These are phyloP conservation scores for Verbascum thapsus DNA, from an alignment of 257 asterid species.

Conservation along the genomic window DNA sequence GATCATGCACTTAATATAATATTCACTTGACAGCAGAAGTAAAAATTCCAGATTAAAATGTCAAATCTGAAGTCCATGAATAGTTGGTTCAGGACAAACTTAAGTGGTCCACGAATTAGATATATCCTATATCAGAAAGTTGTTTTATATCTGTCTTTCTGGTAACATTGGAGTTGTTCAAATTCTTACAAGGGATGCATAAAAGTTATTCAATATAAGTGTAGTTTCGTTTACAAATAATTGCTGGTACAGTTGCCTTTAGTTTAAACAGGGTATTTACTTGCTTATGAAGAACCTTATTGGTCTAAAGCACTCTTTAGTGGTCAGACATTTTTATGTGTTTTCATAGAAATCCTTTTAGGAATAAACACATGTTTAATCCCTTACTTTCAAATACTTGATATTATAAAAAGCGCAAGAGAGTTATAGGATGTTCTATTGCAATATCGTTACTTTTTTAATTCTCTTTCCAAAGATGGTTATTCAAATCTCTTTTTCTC, in stretches of 20 bases:
- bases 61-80: background rate
- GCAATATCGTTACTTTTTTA: background rate
- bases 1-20: slow-evolving; percentile 15
- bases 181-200: background rate
- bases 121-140: background rate
- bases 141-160: too few species aligned
- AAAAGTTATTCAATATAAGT: background rate
- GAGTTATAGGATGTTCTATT: background rate
- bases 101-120: slow-evolving; percentile 2
- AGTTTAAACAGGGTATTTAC: background rate
- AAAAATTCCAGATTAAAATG: background rate
- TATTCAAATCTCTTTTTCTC: background rate
- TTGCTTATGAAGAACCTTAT: slow-evolving; percentile 7
- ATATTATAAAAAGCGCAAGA: background rate
- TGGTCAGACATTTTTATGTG: background rate
- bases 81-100: slow-evolving; percentile 16
- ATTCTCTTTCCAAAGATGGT: background rate
- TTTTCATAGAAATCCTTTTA: background rate
- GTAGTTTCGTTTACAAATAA: background rate
- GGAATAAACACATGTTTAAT: background rate
- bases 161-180: too few species aligned
- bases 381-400: background rate
- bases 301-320: slow-evolving; percentile 1
- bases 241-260: background rate
- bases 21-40: background rate